A percentile compares a stretch with the other conserved stretches of the same genome.
phyloP scores from a whole-genome alignment of 129 eudicot species.

The Centaurea solstitialis region DNA sequence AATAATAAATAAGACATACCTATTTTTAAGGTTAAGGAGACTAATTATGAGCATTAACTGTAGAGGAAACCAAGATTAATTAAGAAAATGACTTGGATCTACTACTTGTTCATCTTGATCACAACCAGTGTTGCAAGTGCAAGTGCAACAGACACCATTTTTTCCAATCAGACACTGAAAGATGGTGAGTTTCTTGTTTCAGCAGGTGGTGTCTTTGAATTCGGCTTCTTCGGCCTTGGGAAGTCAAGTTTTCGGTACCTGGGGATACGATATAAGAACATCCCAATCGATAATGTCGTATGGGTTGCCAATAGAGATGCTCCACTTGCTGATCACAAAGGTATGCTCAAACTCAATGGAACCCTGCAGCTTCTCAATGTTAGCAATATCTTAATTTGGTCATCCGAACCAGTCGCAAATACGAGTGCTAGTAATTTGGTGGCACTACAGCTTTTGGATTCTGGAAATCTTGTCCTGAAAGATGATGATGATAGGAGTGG shows the following conservation, averaged over 20 bases:
- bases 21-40: too few relatives aligned
- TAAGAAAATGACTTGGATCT: conserved; percentile 6
- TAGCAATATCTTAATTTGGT: not conserved
- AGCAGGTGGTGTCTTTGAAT: not conserved
- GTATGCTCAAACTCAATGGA: conserved; percentile 4
- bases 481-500: not conserved
- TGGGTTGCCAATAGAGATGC: conserved; percentile 25
- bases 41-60: too few relatives aligned
- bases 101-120: not conserved
- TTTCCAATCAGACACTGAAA: conserved; percentile 21
- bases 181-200: conserved; percentile 29
- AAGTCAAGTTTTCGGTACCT: conserved; percentile 13
- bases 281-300: not conserved
- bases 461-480: conserved; percentile 25
- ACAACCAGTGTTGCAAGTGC: not conserved
- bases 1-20: too few relatives aligned
- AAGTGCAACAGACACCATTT: conserved; percentile 12
- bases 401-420: not conserved
- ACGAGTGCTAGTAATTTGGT: not conserved
- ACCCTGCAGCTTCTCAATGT: not conserved
- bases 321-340: not conserved
- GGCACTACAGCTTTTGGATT: conserved; percentile 21
- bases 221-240: conserved; percentile 24
- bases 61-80: not conserved
- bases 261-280: conserved; percentile 21